Conservation (phyloP, 495 filamentous ascomycete genomes). For the Polyplosphaeria fusca region DNA sequence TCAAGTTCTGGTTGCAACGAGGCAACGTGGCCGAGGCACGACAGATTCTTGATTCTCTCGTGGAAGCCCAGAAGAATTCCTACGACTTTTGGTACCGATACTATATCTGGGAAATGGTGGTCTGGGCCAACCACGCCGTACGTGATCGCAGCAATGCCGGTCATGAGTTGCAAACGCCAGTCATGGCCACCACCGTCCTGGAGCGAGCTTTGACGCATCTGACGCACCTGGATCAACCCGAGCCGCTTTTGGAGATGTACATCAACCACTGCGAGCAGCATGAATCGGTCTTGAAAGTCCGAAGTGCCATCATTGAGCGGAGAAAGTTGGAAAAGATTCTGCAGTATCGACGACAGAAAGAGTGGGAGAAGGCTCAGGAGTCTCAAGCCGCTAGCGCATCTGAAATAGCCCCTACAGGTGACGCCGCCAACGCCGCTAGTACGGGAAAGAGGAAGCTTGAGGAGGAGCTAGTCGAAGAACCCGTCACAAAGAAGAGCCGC, state of each 20-base stretch:
- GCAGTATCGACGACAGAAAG: slow-evolving; percentile 61
- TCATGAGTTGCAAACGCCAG: slow-evolving; percentile 47
- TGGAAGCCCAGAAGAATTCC: slow-evolving; percentile 63
- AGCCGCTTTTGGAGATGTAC: slow-evolving; percentile 79
- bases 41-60: slow-evolving; percentile 68
- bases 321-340: slow-evolving; percentile 63
- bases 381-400: slow-evolving; percentile 50
- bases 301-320: slow-evolving; percentile 65
- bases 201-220: slow-evolving; percentile 65
- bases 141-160: slow-evolving; percentile 28
- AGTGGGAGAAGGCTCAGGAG: slow-evolving; percentile 47
- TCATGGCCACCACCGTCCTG: slow-evolving; percentile 68
- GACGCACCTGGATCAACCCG: slow-evolving; percentile 79
- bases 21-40: slow-evolving; percentile 66
- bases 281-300: slow-evolving; percentile 68
- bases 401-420: slow-evolving; percentile 32
- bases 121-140: slow-evolving; percentile 51
- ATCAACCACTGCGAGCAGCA: slow-evolving; percentile 84
- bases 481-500: slow-evolving; percentile 26
- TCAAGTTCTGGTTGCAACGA: slow-evolving; percentile 81
- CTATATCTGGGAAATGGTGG: slow-evolving; percentile 84
- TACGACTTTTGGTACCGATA: slow-evolving; percentile 92
- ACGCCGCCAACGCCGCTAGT: slow-evolving; percentile 2
- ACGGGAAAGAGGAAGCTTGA: slow-evolving; percentile 68
- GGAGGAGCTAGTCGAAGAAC: slow-evolving; percentile 45